These are phyloP conservation scores for Tetracladium marchalianum DNA, from an alignment of 495 filamentous ascomycete species.

Conservation along the genomic window DNA sequence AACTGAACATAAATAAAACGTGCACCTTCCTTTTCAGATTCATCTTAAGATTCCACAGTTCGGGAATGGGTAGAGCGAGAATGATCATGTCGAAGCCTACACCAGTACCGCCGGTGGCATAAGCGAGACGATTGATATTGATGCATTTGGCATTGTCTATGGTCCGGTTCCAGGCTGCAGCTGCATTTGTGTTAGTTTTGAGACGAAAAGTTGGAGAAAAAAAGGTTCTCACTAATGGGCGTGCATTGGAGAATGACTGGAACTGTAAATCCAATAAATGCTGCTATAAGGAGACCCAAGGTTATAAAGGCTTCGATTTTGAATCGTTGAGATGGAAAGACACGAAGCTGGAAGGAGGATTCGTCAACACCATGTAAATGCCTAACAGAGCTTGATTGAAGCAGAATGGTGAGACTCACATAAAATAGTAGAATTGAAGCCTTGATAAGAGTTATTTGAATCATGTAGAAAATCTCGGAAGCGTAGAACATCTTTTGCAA, in stretches of 20 bases:
- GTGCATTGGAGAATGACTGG: background rate
- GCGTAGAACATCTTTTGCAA: constrained; percentile 3
- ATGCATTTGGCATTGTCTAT: constrained; percentile 24
- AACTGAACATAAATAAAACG: constrained; percentile 32
- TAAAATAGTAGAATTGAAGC: constrained; percentile 7
- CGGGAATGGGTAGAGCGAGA: constrained; percentile 28
- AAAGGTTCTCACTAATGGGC: background rate
- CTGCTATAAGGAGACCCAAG: background rate
- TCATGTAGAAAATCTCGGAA: constrained; percentile 5
- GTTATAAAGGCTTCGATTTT: background rate
- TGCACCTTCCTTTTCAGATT: constrained; percentile 22
- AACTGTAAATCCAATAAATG: background rate
- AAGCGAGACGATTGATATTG: constrained; percentile 26
- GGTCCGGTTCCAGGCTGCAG: constrained; percentile 25
- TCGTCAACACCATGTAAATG: too few species aligned
- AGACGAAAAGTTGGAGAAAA: too few species aligned
- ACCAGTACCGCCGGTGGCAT: constrained; percentile 23
- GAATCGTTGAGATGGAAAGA: background rate
- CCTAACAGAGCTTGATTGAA: too few species aligned
- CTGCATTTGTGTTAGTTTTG: background rate
- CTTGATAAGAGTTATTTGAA: constrained; percentile 4
- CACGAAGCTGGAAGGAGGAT: background rate
- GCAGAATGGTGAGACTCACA: constrained; percentile 1
- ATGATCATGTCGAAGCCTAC: constrained; percentile 30
- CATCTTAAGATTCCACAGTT: constrained; percentile 22